Percentiles rank a stretch among this genome's conserved stretches.
Evolutionary conservation across 2,329 filamentous ascomycete species (phyloP).

Genomic region (Talaromyces piceae): DNA sequence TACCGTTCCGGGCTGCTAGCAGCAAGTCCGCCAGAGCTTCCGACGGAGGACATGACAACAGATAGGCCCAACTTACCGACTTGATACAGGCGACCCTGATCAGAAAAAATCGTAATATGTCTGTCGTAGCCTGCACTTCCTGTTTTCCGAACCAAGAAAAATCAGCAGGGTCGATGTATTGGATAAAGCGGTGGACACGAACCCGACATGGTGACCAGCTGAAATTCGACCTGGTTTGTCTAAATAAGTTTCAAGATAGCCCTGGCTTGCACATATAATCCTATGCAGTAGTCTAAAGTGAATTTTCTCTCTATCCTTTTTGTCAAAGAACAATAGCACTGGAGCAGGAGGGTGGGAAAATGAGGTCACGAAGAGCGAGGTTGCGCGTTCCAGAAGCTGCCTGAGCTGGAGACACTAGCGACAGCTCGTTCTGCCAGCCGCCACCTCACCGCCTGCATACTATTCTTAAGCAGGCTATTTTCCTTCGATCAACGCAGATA

Average conservation of each 20-base stretch:
- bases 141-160: conserved; percentile 30
- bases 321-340: neutral
- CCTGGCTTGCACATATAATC: neutral
- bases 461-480: too few species aligned
- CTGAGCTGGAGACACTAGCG: conserved; percentile 5
- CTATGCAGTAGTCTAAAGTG: neutral
- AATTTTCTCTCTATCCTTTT: too few species aligned
- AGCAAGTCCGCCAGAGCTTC: neutral
- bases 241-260: neutral
- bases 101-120: conserved; percentile 99
- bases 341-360: neutral
- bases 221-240: neutral
- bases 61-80: conserved; percentile 65
- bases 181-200: conserved; percentile 19
- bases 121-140: conserved; percentile 88
- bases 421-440: conserved; percentile 10
- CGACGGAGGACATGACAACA: neutral
- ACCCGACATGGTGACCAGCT: conserved; percentile 37
- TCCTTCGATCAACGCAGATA: too few species aligned
- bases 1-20: neutral
- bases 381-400: conserved; percentile 10
- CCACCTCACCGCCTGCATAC: conserved; percentile 5
- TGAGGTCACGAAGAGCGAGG: conserved; percentile 1
- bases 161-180: conserved; percentile 15
- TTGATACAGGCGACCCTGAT: conserved; percentile 98